A percentile compares a stretch with the other conserved stretches of the same genome.
These are phyloP conservation scores for Fusarium devonianum DNA, from an alignment of 2,329 filamentous ascomycete species.

Conservation along the genomic window DNA sequence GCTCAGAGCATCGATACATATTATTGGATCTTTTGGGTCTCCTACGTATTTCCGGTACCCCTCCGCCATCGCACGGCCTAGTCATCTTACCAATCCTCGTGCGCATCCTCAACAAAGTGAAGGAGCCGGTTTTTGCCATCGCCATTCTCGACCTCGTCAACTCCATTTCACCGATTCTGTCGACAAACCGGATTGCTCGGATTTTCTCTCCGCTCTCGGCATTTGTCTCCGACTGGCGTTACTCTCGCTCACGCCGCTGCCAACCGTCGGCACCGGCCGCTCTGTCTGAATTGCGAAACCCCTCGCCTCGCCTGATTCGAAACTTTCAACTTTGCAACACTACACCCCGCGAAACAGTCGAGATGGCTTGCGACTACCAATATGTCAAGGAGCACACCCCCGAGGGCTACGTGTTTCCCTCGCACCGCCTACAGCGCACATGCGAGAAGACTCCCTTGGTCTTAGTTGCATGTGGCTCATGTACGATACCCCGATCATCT, in stretches of 20 bases:
- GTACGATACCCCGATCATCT: slow-evolving; percentile 33
- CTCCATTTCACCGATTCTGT: too few relatives aligned
- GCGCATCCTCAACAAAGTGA: slow-evolving; percentile 11
- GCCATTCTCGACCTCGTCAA: too few relatives aligned
- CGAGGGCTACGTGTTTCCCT: slow-evolving; percentile 65
- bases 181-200: neutral
- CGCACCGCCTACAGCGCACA: slow-evolving; percentile 62
- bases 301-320: slow-evolving; percentile 21
- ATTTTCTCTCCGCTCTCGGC: neutral
- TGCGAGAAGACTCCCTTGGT: slow-evolving; percentile 68
- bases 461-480: slow-evolving; percentile 74
- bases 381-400: slow-evolving; percentile 47
- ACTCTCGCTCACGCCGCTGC: slow-evolving; percentile 26
- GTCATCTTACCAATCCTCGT: slow-evolving; percentile 14
- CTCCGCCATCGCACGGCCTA: slow-evolving; percentile 25
- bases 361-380: slow-evolving; percentile 45
- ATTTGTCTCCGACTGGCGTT: slow-evolving; percentile 24
- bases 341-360: slow-evolving; percentile 2
- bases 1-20: slow-evolving; percentile 10
- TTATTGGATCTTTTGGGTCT: too few relatives aligned
- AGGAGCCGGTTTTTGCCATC: too few relatives aligned
- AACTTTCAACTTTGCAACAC: slow-evolving; percentile 13
- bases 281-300: slow-evolving; percentile 25
- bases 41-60: slow-evolving; percentile 9
- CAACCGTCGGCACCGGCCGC: slow-evolving; percentile 30